Evolutionary conservation across 257 asterid genomes (phyloP).

Genomic region (Primulina eburnea): DNA sequence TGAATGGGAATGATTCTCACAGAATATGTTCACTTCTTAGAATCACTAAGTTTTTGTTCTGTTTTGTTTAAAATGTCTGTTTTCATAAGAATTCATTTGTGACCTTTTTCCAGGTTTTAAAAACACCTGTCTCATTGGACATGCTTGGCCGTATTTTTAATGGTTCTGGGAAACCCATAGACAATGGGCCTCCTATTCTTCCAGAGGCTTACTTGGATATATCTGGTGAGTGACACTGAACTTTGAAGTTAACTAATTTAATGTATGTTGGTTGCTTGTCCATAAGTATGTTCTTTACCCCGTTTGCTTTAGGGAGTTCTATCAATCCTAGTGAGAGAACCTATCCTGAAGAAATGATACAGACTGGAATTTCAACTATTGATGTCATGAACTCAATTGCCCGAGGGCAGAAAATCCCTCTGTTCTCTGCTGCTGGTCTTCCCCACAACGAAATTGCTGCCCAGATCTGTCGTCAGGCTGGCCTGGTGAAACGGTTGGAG

Average conservation of each 20-base stretch:
- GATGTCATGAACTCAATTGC: constrained; percentile 99
- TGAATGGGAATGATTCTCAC: constrained; percentile 1
- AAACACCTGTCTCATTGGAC: constrained; percentile 63
- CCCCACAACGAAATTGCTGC: constrained; percentile 99
- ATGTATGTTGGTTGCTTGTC: constrained; percentile 5
- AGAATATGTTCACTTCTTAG: background rate
- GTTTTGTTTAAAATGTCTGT: constrained; percentile 3
- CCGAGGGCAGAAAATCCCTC: constrained; percentile 97
- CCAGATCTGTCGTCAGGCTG: constrained; percentile 99
- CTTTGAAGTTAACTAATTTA: constrained; percentile 1
- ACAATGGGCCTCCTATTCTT: constrained; percentile 95
- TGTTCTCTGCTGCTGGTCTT: constrained; percentile 98
- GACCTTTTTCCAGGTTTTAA: constrained; percentile 37
- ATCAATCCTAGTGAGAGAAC: constrained; percentile 99
- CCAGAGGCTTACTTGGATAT: constrained; percentile 99
- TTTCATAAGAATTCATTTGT: constrained; percentile 7
- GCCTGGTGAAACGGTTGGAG: constrained; percentile 77
- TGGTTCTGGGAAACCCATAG: constrained; percentile 86
- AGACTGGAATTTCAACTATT: constrained; percentile 94
- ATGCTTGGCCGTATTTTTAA: constrained; percentile 71
- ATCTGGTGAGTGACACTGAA: constrained; percentile 60
- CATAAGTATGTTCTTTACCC: constrained; percentile 19
- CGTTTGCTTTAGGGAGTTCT: constrained; percentile 73
- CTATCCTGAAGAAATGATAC: constrained; percentile 98
- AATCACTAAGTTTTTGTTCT: background rate